Evolutionary conservation across 164 flowering plant genomes (phyloP).

Genomic region (Annona squamosa): DNA sequence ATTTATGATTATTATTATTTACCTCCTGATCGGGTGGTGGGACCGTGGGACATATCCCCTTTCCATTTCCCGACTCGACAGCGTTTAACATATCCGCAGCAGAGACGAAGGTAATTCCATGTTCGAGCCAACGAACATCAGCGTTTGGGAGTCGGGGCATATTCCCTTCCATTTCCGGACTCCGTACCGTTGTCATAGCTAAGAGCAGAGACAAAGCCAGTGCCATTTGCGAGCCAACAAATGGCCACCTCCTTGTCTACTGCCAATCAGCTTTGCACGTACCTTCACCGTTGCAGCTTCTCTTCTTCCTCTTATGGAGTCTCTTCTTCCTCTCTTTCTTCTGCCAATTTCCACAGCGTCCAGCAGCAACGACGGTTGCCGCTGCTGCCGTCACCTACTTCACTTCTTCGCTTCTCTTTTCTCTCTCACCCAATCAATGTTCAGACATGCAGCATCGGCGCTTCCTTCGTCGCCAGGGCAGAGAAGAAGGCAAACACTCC

Average conservation of each 20-base stretch:
- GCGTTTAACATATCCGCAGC: too few relatives aligned
- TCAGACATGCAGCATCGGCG: slow-evolving; percentile 7
- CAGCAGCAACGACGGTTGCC: not conserved
- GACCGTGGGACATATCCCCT: too few relatives aligned
- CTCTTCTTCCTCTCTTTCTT: not conserved
- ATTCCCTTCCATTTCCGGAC: too few relatives aligned
- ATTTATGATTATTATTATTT: too few relatives aligned
- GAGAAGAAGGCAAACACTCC: slow-evolving; percentile 46
- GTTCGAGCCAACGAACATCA: too few relatives aligned
- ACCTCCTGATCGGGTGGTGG: too few relatives aligned
- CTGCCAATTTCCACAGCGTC: not conserved
- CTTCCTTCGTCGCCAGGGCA: slow-evolving; percentile 46
- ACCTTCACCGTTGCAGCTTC: not conserved
- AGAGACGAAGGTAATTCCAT: too few relatives aligned
- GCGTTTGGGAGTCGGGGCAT: too few relatives aligned
- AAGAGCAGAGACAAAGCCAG: too few relatives aligned
- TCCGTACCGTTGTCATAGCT: too few relatives aligned
- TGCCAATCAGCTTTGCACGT: not conserved
- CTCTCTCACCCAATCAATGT: not conserved
- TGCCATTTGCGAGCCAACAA: not conserved
- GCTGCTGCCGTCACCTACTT: not conserved
- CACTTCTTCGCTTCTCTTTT: not conserved
- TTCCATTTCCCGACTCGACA: too few relatives aligned
- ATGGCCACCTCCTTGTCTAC: not conserved
- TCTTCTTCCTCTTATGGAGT: not conserved